phyloP scores from a whole-genome alignment of 345 rosid genomes.

The Luvunga scandens region DNA sequence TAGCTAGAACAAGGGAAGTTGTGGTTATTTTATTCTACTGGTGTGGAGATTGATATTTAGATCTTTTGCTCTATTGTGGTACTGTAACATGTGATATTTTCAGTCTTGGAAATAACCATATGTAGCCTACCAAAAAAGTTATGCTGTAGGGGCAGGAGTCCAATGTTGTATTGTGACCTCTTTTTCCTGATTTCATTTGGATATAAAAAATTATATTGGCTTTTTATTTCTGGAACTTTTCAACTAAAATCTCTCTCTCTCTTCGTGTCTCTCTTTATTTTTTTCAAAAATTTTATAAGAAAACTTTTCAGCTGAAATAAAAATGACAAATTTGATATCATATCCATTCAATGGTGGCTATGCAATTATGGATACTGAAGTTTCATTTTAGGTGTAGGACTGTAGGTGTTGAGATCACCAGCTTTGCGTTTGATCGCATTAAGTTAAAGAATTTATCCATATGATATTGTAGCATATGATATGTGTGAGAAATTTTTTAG shows the following conservation, averaged over 20 bases:
- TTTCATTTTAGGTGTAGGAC: neutral
- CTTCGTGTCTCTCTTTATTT: neutral
- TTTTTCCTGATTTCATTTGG: neutral
- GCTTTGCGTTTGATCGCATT: neutral
- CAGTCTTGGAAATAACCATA: neutral
- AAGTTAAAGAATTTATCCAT: neutral
- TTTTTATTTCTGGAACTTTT: neutral
- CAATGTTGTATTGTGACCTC: neutral
- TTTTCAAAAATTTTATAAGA: neutral
- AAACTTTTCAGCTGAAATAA: neutral
- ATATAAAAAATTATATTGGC: neutral
- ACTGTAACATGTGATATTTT: neutral
- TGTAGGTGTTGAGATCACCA: neutral
- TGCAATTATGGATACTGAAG: neutral
- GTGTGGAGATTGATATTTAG: neutral
- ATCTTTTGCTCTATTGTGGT: neutral
- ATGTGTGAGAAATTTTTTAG: neutral
- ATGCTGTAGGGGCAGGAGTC: neutral
- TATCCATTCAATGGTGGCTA: neutral
- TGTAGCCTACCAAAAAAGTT: neutral
- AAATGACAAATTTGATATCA: neutral
- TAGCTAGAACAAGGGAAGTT: neutral
- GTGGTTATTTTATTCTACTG: neutral
- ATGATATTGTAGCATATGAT: neutral
- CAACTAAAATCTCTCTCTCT: too few relatives aligned